These are phyloP conservation scores for Endothia cerciana DNA, from an alignment of 2,329 filamentous ascomycete genomes.

Conservation along the genomic window DNA sequence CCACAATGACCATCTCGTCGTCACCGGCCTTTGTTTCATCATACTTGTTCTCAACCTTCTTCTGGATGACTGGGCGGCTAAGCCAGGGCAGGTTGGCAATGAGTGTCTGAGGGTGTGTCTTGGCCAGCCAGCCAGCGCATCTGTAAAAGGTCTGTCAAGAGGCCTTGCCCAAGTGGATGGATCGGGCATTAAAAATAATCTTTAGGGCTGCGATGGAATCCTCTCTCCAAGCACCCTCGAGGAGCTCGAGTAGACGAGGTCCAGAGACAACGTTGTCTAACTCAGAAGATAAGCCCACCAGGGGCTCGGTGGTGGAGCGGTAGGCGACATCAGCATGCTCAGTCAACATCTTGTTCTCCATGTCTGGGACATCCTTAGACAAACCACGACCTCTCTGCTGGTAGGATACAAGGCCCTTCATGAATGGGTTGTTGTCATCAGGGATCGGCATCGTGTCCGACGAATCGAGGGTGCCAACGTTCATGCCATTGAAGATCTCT, in stretches of 20 bases:
- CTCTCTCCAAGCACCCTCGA: constrained; percentile 53
- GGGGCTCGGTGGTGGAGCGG: constrained; percentile 46
- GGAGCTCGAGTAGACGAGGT: constrained; percentile 43
- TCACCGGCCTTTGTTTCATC: constrained; percentile 35
- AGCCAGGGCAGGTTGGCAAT: constrained; percentile 59
- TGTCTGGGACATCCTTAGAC: constrained; percentile 11
- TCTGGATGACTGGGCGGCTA: constrained; percentile 57
- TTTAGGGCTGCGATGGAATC: constrained; percentile 56
- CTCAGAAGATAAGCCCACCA: constrained; percentile 60
- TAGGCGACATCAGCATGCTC: constrained; percentile 55
- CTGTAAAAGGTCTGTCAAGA: constrained; percentile 56
- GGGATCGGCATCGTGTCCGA: neutral
- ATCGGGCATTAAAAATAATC: constrained; percentile 63
- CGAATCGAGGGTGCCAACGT: constrained; percentile 7
- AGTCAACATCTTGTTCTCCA: constrained; percentile 53
- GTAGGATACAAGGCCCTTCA: constrained; percentile 40
- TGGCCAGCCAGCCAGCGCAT: constrained; percentile 58
- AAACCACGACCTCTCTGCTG: constrained; percentile 16
- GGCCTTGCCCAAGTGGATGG: constrained; percentile 64
- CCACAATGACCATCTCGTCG: constrained; percentile 41
- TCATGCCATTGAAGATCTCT: constrained; percentile 18
- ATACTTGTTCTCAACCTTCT: constrained; percentile 50
- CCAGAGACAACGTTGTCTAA: constrained; percentile 47
- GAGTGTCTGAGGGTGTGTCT: constrained; percentile 58
- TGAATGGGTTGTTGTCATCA: constrained; percentile 37